phyloP scores from a whole-genome alignment of 2,329 filamentous ascomycete genomes.

The Penicillium crustosum region DNA sequence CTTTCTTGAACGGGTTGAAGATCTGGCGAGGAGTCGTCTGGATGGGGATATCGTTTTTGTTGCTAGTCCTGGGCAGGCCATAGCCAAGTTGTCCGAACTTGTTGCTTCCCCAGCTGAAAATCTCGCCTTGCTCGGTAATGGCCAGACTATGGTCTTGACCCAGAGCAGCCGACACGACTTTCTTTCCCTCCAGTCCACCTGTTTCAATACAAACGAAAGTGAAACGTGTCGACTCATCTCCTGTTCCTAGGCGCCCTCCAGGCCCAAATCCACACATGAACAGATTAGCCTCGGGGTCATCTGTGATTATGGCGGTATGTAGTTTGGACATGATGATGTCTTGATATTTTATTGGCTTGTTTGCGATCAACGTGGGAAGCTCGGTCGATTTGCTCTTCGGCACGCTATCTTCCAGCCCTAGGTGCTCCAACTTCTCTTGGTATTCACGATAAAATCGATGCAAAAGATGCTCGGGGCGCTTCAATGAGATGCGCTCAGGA shows the following conservation, averaged over 20 bases:
- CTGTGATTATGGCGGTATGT: conserved; percentile 83
- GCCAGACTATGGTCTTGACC: conserved; percentile 91
- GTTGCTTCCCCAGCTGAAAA: conserved; percentile 95
- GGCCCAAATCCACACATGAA: conserved; percentile 91
- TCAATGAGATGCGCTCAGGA: conserved; percentile 77
- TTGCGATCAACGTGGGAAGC: conserved; percentile 71
- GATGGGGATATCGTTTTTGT: conserved; percentile 78
- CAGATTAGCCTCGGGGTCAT: conserved; percentile 83
- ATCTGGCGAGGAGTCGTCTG: conserved; percentile 82
- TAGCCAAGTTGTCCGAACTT: conserved; percentile 84
- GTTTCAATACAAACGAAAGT: conserved; percentile 79
- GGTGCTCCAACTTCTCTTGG: conserved; percentile 42
- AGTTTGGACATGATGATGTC: conserved; percentile 88
- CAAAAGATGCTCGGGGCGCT: conserved; percentile 74
- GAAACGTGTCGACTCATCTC: conserved; percentile 86
- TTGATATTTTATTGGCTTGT: conserved; percentile 71
- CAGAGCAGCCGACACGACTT: conserved; percentile 73
- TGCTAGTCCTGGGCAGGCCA: conserved; percentile 60
- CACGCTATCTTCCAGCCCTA: conserved; percentile 21
- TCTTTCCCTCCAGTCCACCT: conserved; percentile 69
- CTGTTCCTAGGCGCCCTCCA: conserved; percentile 82
- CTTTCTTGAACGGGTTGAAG: conserved; percentile 87
- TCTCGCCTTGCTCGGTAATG: conserved; percentile 78
- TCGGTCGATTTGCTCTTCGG: conserved; percentile 49
- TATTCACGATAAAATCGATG: conserved; percentile 71